Percentiles rank a stretch among this genome's conserved stretches.
Evolutionary conservation across 805 yeast genomes (phyloP).

Genomic region (Saturnispora ahearnii): DNA sequence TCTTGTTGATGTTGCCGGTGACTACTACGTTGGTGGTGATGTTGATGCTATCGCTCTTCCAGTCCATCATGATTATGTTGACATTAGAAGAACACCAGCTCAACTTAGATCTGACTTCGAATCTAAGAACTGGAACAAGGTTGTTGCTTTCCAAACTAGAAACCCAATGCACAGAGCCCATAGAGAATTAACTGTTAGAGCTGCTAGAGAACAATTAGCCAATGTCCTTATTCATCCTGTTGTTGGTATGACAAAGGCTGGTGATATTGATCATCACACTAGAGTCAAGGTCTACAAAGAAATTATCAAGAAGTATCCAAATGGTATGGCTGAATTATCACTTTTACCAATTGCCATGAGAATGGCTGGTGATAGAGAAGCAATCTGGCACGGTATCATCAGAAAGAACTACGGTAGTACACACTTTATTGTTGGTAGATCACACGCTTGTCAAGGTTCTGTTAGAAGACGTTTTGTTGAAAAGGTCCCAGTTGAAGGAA

Average conservation of each 20-base stretch:
- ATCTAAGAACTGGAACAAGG: conserved; percentile 74
- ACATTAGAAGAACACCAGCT: conserved; percentile 79
- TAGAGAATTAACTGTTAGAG: conserved; percentile 90
- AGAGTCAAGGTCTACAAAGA: conserved; percentile 93
- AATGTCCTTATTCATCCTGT: conserved; percentile 91
- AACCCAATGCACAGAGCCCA: conserved; percentile 99
- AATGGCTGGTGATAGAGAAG: conserved; percentile 98
- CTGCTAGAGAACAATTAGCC: conserved; percentile 87
- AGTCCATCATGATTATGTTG: conserved; percentile 83
- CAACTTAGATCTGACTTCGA: conserved; percentile 80
- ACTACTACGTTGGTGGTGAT: conserved; percentile 80
- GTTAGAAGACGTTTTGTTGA: conserved; percentile 30
- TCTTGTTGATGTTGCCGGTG: conserved; percentile 66
- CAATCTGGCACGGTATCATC: conserved; percentile 96
- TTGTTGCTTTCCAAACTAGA: conserved; percentile 96
- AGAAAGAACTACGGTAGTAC: conserved; percentile 96
- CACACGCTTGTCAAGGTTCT: conserved; percentile 91
- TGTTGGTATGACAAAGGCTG: conserved; percentile 94
- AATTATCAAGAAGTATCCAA: conserved; percentile 85
- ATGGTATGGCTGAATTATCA: conserved; percentile 85
- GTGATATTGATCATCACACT: conserved; percentile 96
- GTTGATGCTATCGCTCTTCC: conserved; percentile 79
- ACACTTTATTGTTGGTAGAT: conserved; percentile 96
- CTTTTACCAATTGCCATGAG: conserved; percentile 94
- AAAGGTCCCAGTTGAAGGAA: background rate